These are phyloP conservation scores for Paramecium octaurelia DNA, from an alignment of 73 alveolate genomes.

Conservation along the genomic window DNA sequence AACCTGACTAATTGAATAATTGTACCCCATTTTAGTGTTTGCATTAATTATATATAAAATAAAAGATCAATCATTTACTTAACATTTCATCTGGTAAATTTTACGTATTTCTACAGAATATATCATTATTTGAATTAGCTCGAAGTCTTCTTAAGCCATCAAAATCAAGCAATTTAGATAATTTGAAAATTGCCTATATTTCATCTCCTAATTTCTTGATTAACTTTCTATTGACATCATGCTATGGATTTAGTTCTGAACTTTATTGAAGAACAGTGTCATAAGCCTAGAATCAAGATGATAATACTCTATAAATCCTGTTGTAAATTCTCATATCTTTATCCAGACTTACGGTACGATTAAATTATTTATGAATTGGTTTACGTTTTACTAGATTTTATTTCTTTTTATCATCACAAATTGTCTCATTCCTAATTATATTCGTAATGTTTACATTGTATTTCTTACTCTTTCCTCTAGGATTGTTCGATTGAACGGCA, in stretches of 20 bases:
- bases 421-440: neutral
- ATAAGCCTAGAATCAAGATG: neutral
- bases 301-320: neutral
- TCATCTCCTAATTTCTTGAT: neutral
- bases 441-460: neutral
- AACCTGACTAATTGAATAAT: neutral
- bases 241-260: neutral
- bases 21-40: neutral
- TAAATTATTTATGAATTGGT: neutral
- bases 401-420: neutral
- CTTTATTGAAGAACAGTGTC: neutral
- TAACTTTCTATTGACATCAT: neutral
- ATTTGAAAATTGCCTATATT: neutral
- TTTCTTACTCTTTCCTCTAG: neutral
- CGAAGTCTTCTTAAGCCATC: neutral
- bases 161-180: neutral
- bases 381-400: neutral
- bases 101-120: neutral
- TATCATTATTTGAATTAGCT: neutral
- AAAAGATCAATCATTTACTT: neutral
- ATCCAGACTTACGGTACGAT: neutral
- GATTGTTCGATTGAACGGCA: neutral
- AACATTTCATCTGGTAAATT: neutral
- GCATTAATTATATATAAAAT: neutral
- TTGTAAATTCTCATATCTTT: neutral